Evolutionary conservation across 257 asterid genomes (phyloP).

Genomic region (Fraxinus excelsior): DNA sequence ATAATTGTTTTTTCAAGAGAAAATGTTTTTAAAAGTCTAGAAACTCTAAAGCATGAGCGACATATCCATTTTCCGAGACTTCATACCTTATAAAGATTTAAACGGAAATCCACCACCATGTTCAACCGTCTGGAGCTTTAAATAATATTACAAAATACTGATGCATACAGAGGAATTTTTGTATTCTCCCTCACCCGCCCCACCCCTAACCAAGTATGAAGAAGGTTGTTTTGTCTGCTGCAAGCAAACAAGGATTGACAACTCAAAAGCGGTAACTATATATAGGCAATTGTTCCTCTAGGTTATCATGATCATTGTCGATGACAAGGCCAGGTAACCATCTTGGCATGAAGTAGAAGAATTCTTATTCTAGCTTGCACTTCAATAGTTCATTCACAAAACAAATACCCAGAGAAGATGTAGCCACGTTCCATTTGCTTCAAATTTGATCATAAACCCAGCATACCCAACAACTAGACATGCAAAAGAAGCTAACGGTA

Average conservation of each 20-base stretch:
- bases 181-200: background rate
- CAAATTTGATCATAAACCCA: background rate
- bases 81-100: background rate
- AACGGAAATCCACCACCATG: background rate
- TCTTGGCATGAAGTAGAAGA: background rate
- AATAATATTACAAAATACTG: background rate
- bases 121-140: background rate
- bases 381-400: background rate
- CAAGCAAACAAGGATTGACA: background rate
- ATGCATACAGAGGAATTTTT: background rate
- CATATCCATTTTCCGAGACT: background rate
- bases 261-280: too few relatives aligned
- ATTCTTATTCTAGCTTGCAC: background rate
- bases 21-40: background rate
- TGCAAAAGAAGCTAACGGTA: background rate
- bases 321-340: background rate
- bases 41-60: background rate
- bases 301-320: too few relatives aligned
- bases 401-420: background rate
- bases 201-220: background rate
- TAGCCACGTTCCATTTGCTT: background rate
- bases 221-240: background rate
- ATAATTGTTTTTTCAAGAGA: background rate
- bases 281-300: too few relatives aligned
- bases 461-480: conserved; percentile 5